Evolutionary conservation across 257 asterid genomes (phyloP).

Genomic region (Forsythia viridissima): DNA sequence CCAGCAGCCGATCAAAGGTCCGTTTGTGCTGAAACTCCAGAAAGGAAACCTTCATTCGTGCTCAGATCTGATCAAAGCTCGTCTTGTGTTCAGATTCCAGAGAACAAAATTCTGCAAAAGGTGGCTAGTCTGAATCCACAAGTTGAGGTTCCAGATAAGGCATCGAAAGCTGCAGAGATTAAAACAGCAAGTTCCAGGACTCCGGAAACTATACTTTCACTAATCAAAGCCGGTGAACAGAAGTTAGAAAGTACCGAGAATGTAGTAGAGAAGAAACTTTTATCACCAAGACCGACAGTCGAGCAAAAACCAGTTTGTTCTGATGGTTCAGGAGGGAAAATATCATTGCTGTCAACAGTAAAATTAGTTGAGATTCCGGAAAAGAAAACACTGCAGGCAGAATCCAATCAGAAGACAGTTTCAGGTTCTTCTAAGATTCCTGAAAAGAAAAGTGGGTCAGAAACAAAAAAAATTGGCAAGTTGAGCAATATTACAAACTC

Average conservation of each 20-base stretch:
- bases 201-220: constrained; percentile 15
- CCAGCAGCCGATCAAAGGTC: constrained; percentile 23
- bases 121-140: constrained; percentile 22
- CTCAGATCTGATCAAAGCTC: constrained; percentile 23
- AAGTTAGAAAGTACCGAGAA: constrained; percentile 28
- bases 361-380: constrained; percentile 58
- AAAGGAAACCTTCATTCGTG: constrained; percentile 22
- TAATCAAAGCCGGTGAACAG: constrained; percentile 26
- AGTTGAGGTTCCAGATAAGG: constrained; percentile 28
- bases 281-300: constrained; percentile 23
- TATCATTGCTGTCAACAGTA: constrained; percentile 15
- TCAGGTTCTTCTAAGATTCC: constrained; percentile 25
- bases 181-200: constrained; percentile 15
- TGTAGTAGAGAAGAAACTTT: constrained; percentile 33
- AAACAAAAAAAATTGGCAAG: constrained; percentile 18
- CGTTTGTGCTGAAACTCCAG: constrained; percentile 28
- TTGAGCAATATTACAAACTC: constrained; percentile 26
- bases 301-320: constrained; percentile 23
- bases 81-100: constrained; percentile 12
- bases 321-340: constrained; percentile 28
- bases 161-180: constrained; percentile 21
- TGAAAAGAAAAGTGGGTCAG: constrained; percentile 25
- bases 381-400: constrained; percentile 28
- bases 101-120: constrained; percentile 21
- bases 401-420: constrained; percentile 23